Conservation (phyloP, 148 eudicot genomes). For the Bassia scoparia region DNA sequence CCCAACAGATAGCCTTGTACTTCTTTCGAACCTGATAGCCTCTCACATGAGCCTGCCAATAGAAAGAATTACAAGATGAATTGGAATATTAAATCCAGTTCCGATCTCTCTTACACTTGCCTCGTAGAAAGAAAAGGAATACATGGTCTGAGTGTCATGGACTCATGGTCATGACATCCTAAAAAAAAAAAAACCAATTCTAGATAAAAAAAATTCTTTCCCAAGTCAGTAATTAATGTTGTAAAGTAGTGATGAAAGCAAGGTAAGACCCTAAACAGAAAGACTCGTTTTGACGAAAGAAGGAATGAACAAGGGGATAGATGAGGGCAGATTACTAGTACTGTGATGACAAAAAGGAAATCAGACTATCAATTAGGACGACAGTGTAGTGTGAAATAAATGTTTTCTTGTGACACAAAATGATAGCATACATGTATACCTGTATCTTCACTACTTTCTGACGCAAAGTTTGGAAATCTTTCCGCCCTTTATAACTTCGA, state of each 20-base stretch:
- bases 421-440: slow-evolving; percentile 37
- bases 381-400: neutral
- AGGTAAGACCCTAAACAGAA: neutral
- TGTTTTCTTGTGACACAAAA: too few relatives aligned
- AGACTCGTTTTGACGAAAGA: neutral
- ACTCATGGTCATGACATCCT: neutral
- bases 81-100: neutral
- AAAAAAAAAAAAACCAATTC: neutral
- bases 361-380: too few relatives aligned
- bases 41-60: slow-evolving; percentile 86
- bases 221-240: neutral
- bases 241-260: neutral
- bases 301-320: neutral
- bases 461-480: slow-evolving; percentile 63
- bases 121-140: neutral
- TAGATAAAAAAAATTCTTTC: neutral
- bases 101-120: too few relatives aligned
- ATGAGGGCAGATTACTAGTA: neutral
- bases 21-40: slow-evolving; percentile 85
- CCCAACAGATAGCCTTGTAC: slow-evolving; percentile 80
- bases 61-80: slow-evolving; percentile 9
- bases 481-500: slow-evolving; percentile 85
- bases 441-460: slow-evolving; percentile 96
- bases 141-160: neutral
- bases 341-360: neutral